Evolutionary conservation across 805 yeast species (phyloP), one percentile per base, ranked within the genome.

Genomic region (Clavispora vitiphila): DNA sequence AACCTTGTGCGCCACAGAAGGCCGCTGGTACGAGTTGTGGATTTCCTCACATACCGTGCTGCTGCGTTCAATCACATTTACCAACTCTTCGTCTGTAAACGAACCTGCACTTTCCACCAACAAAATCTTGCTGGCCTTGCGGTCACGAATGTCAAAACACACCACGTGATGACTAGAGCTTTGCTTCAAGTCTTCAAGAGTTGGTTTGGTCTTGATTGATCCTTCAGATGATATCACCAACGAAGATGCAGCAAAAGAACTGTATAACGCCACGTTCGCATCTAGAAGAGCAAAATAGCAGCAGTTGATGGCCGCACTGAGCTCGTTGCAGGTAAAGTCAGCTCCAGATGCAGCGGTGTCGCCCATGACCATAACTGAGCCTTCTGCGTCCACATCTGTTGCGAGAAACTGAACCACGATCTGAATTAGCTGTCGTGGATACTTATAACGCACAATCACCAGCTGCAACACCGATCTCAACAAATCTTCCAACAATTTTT

Each of bases 271-370:
- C 15, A 90, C 71, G 35, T 86, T 88, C 6, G 96, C 84, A 60
- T 89, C 91, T 1, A 89, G 60, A 34, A 91, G 71, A 0, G 97
- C 95, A 48, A 86, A 62, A 48, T 71, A 80, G 1, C 81, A 65
- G 2, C 88, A 81, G 59, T 93, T 91, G 30, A 91, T 71, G 18
- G 84, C 81, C 1, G 82, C 80, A 39, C 80, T 74, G 34, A 86
- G 60, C 55, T 86, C 88, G 41, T 74, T 71, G 32, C 68, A 60
- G 21, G 72, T 58, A 46, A 53, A 61, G 23, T 50, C 58, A 11
- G 50, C 44, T 19, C 50, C 57, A 29, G 52, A 52, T 14, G 54
- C 52, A n/a, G 36, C 38, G 3, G 53, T 25, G 9, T 48, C 56
- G 9, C 51, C 55, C 5, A 45, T 34, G 8, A 44, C 43, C n/a